Evolutionary conservation across 2,329 filamentous ascomycete genomes (phyloP).

Genomic region (Tolypocladium capitatum): DNA sequence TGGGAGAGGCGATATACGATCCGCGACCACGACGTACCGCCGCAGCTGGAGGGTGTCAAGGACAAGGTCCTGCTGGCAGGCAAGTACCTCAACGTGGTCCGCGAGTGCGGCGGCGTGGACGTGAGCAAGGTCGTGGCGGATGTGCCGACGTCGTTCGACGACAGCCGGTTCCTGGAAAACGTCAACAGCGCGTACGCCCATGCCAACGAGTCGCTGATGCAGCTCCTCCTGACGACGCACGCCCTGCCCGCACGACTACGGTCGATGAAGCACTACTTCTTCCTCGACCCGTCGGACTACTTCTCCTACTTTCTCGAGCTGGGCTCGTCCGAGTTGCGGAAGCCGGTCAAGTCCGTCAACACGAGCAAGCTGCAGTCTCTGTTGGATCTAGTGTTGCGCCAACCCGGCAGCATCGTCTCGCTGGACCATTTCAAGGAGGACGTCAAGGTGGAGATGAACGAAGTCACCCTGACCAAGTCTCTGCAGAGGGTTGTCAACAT

Average conservation of each 20-base stretch:
- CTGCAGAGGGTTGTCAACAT: slow-evolving; percentile 95
- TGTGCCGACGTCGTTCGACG: slow-evolving; percentile 85
- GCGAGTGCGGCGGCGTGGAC: slow-evolving; percentile 92
- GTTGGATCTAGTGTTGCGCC: slow-evolving; percentile 90
- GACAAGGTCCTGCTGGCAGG: slow-evolving; percentile 91
- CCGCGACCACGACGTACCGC: slow-evolving; percentile 78
- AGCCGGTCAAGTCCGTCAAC: slow-evolving; percentile 79
- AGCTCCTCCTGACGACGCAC: slow-evolving; percentile 83
- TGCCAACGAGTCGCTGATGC: slow-evolving; percentile 85
- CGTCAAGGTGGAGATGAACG: slow-evolving; percentile 95
- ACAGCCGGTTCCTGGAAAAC: slow-evolving; percentile 84
- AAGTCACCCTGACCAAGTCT: slow-evolving; percentile 82
- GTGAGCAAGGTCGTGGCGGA: slow-evolving; percentile 79
- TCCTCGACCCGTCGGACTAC: slow-evolving; percentile 94
- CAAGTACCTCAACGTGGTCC: slow-evolving; percentile 95
- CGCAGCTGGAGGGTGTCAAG: slow-evolving; percentile 79
- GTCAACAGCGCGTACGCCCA: slow-evolving; percentile 91
- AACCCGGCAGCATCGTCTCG: slow-evolving; percentile 85
- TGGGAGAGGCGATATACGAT: slow-evolving; percentile 98
- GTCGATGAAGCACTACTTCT: slow-evolving; percentile 97
- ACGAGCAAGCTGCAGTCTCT: slow-evolving; percentile 87
- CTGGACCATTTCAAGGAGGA: slow-evolving; percentile 97
- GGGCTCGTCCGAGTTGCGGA: slow-evolving; percentile 75
- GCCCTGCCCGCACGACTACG: slow-evolving; percentile 74
- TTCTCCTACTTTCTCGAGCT: slow-evolving; percentile 97